phyloP scores from a whole-genome alignment of 2,329 filamentous ascomycete species.

The Amauroascus niger region DNA sequence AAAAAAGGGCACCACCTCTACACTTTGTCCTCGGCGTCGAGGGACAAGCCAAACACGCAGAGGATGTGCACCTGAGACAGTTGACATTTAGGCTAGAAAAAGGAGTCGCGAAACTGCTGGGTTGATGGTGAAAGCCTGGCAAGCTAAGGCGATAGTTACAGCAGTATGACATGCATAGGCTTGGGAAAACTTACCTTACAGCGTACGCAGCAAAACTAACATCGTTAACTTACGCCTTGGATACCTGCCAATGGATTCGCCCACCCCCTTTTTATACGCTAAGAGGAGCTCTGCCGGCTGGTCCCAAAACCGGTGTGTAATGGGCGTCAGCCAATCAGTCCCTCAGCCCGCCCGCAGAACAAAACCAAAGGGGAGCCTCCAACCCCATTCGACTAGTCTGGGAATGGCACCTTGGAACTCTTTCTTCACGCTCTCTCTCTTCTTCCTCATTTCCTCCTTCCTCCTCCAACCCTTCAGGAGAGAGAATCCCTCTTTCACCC shows the following conservation, averaged over 20 bases:
- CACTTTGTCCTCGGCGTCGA: not conserved
- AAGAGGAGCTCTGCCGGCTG: not conserved
- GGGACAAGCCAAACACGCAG: not conserved
- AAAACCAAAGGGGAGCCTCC: constrained; percentile 18
- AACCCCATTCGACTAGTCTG: constrained; percentile 29
- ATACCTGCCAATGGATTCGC: not conserved
- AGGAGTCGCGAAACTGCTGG: not conserved
- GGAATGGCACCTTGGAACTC: constrained; percentile 23
- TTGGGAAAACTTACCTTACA: not conserved
- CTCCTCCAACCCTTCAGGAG: constrained; percentile 16
- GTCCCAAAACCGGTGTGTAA: constrained; percentile 11
- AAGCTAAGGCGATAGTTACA: not conserved
- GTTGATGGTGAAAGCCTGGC: not conserved
- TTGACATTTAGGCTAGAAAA: constrained; percentile 3
- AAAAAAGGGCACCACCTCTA: not conserved
- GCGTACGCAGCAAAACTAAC: too few species aligned
- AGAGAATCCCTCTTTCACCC: constrained; percentile 12
- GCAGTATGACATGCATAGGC: not conserved
- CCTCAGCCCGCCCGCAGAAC: constrained; percentile 7
- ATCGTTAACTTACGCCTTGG: too few species aligned
- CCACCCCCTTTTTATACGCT: constrained; percentile 2
- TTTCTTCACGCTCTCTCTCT: constrained; percentile 22
- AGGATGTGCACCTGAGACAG: constrained; percentile 4
- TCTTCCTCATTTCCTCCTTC: constrained; percentile 21
- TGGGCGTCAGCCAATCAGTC: constrained; percentile 15